Percentiles rank a stretch among this genome's conserved stretches.
Evolutionary conservation across 805 yeast species (phyloP).

Genomic region (Sungouiozyma intestinalis): DNA sequence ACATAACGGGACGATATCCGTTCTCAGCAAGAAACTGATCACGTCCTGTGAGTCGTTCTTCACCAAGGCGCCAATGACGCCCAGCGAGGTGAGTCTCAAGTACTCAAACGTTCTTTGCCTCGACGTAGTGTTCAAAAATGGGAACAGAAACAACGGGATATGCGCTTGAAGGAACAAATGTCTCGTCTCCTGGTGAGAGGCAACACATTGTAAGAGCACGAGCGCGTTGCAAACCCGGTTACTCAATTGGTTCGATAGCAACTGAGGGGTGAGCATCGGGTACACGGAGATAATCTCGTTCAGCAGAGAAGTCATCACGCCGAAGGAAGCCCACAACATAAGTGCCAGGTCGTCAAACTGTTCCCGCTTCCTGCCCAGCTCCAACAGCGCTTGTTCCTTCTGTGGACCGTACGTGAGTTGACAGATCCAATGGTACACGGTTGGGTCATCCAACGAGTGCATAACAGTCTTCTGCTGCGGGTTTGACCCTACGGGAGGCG

Average conservation of each 20-base stretch:
- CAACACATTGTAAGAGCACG: constrained; percentile 91
- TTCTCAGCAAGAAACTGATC: constrained; percentile 80
- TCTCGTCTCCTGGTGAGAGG: constrained; percentile 87
- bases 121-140: constrained; percentile 85
- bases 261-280: constrained; percentile 82
- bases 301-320: constrained; percentile 84
- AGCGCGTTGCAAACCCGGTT: constrained; percentile 93
- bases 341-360: constrained; percentile 89
- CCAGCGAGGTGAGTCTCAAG: constrained; percentile 81
- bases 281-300: constrained; percentile 88
- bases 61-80: constrained; percentile 94
- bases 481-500: neutral
- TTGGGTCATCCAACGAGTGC: constrained; percentile 59
- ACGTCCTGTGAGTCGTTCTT: constrained; percentile 95
- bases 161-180: constrained; percentile 79
- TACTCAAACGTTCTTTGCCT: constrained; percentile 91
- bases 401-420: constrained; percentile 85
- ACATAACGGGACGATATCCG: constrained; percentile 93
- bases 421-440: constrained; percentile 80
- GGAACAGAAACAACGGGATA: constrained; percentile 84
- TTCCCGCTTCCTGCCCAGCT: constrained; percentile 88
- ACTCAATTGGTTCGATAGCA: constrained; percentile 72
- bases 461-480: neutral
- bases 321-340: constrained; percentile 91
- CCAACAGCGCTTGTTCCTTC: constrained; percentile 85